Base-by-base conservation (phyloP, 1,284 basidiomycete genomes). In the Apiotrichum sp. region DNA sequence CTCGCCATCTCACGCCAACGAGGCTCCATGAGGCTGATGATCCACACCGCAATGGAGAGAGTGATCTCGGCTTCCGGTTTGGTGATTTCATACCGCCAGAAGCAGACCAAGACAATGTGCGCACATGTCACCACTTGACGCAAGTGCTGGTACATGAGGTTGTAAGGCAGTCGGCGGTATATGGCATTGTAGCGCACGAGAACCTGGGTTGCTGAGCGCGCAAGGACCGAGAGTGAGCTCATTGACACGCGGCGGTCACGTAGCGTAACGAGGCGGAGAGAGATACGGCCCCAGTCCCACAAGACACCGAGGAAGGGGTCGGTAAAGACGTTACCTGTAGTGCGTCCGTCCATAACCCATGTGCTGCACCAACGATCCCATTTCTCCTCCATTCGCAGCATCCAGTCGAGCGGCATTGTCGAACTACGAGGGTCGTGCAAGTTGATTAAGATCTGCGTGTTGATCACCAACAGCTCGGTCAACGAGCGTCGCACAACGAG, bases 201-300 rank as follows among this genome's bases (percentile, higher is more conserved):
- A 45, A 65, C 55, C 48, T 56, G 53, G 13, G 50, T 44, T 2
- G 58, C 57, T 1, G 61, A 57, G n/a, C 63, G 56, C 11, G 63
- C 53, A 45, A 65, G 51, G n/a, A 65, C 56, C 0, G 63, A 53
- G 13, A 57, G 48, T 6, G 57, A 61, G 22, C 42, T 40, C 35
- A 65, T 49, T 1, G 58, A 44, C 31, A 62, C 53, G 32, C 55
- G 57, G 1, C 50, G 40, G 49, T 63, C 58, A 44, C 51, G 49
- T n/a, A 60, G 32, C 29, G 58, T 56, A 11, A 54, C 40, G 3
- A 50, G 32, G 32, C 58, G 56, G 3, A 61, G 50, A 1, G 52
- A 52, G 34, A 63, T 45, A 4, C 62, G 58, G 16, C 58, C 62
- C 60, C 60, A 62, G 34, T 62, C 60, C 60, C 60, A 62, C 8